Evolutionary conservation across 139 green algal species (phyloP), one percentile per base, ranked within the genome.

Genomic region (Yamagishiella unicocca): DNA sequence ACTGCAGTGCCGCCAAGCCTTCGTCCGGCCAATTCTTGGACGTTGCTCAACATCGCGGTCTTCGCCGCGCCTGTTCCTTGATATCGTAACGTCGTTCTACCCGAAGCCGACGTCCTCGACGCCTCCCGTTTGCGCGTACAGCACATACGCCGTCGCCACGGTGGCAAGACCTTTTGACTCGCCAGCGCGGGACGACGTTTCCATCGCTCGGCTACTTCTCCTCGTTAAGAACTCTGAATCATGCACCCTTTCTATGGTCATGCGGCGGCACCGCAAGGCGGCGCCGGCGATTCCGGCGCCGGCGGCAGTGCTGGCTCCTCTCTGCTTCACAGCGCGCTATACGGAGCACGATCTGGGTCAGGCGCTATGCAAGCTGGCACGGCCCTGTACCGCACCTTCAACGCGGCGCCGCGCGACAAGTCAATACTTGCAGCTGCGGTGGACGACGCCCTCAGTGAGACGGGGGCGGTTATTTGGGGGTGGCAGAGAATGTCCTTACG

Each of bases 361-460:
- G 67, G 40, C 1, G 6, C 5, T 6, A 5, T 46, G 27, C 3
- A 40, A 3, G 68, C 61, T 37, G 79, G 79, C 9, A 86, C 80
- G 1, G 80, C 64, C 1, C 42, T 86, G 2, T 86, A 68, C 43
- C 80, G 80, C 64, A 54, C 46, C 38, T 61, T 78, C 7, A 72
- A 75, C 2, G 40, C 43, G 21, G 62, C 43, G 33, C 38, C 80
- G 33, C 80, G 80, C 9, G 80, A 86, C 43, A 86, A 86, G 80
- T 40, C 24, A 9, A 40, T 86, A 9, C 64, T 86, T 2, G 80
- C 80, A 9, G 62, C 80, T 4, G 80, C 80, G 4, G 80, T 86
- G 0, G 45, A 38, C n/a, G 80, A 86, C 25, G 62, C 80, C 9
- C 33, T 86, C 17, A 86, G 80, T 86, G 17, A 77, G 80, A 58